A percentile compares a stretch with the other conserved stretches of the same genome.
Conservation (phyloP, 306 rosid species). For the Acmispon strigosus region DNA sequence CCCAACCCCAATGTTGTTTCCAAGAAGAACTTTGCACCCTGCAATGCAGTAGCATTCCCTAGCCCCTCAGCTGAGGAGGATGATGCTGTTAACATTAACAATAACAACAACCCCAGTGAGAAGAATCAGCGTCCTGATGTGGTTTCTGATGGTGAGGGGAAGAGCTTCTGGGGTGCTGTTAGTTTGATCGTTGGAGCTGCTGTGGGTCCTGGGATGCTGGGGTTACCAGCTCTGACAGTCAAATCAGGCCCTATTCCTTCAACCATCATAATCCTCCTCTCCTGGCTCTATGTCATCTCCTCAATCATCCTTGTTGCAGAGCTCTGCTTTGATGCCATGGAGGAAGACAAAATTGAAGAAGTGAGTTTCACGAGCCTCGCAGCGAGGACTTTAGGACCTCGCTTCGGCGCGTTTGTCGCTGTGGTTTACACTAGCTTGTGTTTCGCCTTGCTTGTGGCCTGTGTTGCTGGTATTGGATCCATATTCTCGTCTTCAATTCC, state of each 20-base stretch:
- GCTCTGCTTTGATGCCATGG: conserved; percentile 50
- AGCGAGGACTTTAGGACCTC: conserved; percentile 33
- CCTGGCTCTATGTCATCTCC: conserved; percentile 52
- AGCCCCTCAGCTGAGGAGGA: neutral
- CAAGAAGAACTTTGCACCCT: neutral
- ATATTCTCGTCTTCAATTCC: conserved; percentile 32
- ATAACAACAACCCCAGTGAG: neutral
- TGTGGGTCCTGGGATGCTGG: conserved; percentile 56
- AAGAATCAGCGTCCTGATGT: neutral
- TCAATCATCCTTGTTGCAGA: conserved; percentile 51
- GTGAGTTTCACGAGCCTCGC: conserved; percentile 53
- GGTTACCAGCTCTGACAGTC: conserved; percentile 40
- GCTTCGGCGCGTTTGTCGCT: conserved; percentile 41
- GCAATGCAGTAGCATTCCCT: neutral
- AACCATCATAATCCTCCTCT: conserved; percentile 37
- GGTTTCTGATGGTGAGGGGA: conserved; percentile 7
- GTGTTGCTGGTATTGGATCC: conserved; percentile 53
- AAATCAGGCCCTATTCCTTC: conserved; percentile 54
- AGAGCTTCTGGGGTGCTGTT: conserved; percentile 57
- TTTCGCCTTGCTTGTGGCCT: conserved; percentile 50
- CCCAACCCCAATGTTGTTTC: neutral
- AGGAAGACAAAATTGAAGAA: conserved; percentile 42
- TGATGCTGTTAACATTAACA: neutral
- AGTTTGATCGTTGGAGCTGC: conserved; percentile 47
- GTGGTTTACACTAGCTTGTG: conserved; percentile 32